A percentile compares a stretch with the other conserved stretches of the same genome.
phyloP scores from a whole-genome alignment of 495 filamentous ascomycete species.

The Talaromyces borbonicus region DNA sequence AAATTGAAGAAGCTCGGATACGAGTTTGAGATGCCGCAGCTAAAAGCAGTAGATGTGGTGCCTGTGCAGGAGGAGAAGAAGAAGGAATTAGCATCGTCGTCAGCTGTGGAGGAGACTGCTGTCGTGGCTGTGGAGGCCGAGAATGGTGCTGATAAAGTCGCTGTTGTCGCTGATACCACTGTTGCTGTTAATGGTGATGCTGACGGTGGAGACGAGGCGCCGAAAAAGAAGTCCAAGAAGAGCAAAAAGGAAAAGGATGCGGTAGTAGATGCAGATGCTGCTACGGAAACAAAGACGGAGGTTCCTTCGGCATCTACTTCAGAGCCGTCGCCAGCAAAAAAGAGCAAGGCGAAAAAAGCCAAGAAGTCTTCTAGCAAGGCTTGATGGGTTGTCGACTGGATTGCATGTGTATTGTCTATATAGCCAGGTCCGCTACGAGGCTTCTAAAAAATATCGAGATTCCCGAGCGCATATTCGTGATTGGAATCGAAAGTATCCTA shows the following conservation, averaged over 20 bases:
- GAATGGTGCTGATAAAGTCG: not conserved
- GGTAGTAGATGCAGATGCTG: not conserved
- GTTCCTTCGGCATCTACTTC: slow-evolving; percentile 11
- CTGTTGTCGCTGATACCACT: not conserved
- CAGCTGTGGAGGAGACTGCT: slow-evolving; percentile 20
- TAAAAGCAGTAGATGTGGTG: slow-evolving; percentile 59
- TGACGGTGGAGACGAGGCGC: slow-evolving; percentile 23
- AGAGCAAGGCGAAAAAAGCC: slow-evolving; percentile 18
- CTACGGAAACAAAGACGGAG: slow-evolving; percentile 11
- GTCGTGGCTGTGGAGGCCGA: slow-evolving; percentile 12
- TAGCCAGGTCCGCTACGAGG: too few relatives aligned
- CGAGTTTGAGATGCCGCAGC: slow-evolving; percentile 62
- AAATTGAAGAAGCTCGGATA: slow-evolving; percentile 77
- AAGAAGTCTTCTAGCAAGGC: slow-evolving; percentile 27
- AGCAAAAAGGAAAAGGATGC: slow-evolving; percentile 1
- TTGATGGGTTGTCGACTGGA: slow-evolving; percentile 12
- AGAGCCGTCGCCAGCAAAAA: slow-evolving; percentile 11
- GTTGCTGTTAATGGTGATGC: slow-evolving; percentile 18
- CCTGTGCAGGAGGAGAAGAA: slow-evolving; percentile 32
- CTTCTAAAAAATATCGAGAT: too few relatives aligned
- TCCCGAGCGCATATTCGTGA: too few relatives aligned
- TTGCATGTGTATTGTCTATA: not conserved
- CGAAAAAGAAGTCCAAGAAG: slow-evolving; percentile 29
- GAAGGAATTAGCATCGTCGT: too few relatives aligned
- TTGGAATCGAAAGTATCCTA: too few relatives aligned